Base-by-base conservation (phyloP, 2,329 filamentous ascomycete species). In the Microsporum ferrugineum region DNA sequence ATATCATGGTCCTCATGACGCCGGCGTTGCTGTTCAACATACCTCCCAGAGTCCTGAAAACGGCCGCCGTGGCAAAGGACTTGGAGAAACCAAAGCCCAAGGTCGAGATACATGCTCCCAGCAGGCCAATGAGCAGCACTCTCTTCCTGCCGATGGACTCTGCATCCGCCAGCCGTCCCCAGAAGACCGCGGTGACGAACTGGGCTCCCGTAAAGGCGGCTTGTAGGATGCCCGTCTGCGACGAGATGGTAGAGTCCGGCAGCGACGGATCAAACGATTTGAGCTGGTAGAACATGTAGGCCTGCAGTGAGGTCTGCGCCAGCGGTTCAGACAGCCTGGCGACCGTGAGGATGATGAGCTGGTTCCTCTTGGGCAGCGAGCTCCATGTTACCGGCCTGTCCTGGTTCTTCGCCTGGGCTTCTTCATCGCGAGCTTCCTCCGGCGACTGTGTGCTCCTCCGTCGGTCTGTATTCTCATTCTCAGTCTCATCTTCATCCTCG, bases 201-300 rank as follows among this genome's bases (percentile, higher is more conserved):
- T 96, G 90, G 0, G 88, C 86, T 0, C 85, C 87, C 0, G 88
- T 91, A 70, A 95, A 95, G 43, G 85, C 85, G 10, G 87, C 89
- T 56, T 88, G 84, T 29, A 95, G 77, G 1, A 95, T 76, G 43
- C 90, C 90, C 0, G 88, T 88, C 71, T 94, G 89, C 23, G 81
- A 80, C 0, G 90, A 84, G 65, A 95, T 91, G 1, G 82, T 84
- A 1, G 80, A 80, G 60, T 85, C 81, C 1, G 81, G 75, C 23
- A 80, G 71, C 27, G 74, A 78, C 2, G 79, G 78, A 29, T 88
- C 80, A 67, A 95, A 92, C 62, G 86, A 92, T 66, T 84, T 85
- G n/a, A 96, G 82, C 72, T 94, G 89, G 73, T 92, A 95, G 75
- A 89, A 95, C 78, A 95, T 85, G 73, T 95, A 95, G 1, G 88